Evolutionary conservation across 2,329 filamentous ascomycete genomes (phyloP).

Genomic region (Cordyceps farinosa): DNA sequence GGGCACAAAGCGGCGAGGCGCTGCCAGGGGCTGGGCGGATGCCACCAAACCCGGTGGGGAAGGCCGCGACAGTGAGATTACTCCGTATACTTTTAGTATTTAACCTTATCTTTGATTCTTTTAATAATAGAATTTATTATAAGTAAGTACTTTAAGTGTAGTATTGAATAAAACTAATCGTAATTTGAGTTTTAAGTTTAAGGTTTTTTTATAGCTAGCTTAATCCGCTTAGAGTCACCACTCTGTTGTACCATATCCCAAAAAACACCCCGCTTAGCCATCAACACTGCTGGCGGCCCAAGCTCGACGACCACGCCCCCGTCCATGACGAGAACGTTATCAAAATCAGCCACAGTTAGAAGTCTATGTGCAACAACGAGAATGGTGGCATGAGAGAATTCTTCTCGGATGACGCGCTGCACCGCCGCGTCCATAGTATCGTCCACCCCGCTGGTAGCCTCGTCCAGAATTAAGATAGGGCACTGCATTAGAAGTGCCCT

Average conservation of each 20-base stretch:
- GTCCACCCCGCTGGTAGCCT: conserved; percentile 19
- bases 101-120: too few species aligned
- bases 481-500: conserved; percentile 12
- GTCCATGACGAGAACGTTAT: conserved; percentile 15
- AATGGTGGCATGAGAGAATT: conserved; percentile 9
- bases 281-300: conserved; percentile 2
- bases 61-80: conserved; percentile 12
- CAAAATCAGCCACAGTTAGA: conserved; percentile 14
- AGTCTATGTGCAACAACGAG: conserved; percentile 19
- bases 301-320: conserved; percentile 10
- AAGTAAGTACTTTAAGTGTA: too few species aligned
- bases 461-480: conserved; percentile 16
- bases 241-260: conserved; percentile 19
- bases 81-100: too few species aligned
- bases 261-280: conserved; percentile 4
- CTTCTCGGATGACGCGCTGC: conserved; percentile 11
- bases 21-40: conserved; percentile 8
- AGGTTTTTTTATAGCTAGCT: not conserved
- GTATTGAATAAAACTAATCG: too few species aligned
- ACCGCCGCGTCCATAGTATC: conserved; percentile 10
- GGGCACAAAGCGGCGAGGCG: conserved; percentile 13
- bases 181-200: too few species aligned
- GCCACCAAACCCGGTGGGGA: conserved; percentile 16
- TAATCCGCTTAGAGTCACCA: not conserved
- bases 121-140: too few species aligned